Percentiles rank a stretch among this genome's conserved stretches.
Evolutionary conservation across 1,284 basidiomycete species (phyloP).

Genomic region (Fomes fomentarius): DNA sequence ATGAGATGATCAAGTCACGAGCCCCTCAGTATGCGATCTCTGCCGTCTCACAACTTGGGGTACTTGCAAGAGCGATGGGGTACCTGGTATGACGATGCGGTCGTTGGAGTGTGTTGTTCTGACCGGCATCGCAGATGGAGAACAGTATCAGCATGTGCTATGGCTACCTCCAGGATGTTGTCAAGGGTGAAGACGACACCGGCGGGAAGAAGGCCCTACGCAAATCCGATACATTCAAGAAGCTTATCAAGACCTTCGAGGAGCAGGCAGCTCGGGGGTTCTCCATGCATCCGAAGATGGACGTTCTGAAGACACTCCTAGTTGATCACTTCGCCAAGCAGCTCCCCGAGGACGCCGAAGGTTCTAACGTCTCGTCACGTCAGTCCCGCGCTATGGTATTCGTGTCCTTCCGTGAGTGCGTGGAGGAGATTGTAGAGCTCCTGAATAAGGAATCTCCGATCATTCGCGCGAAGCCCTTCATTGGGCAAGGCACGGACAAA

Average conservation of each 20-base stretch:
- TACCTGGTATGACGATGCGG: constrained; percentile 18
- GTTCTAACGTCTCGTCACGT: constrained; percentile 29
- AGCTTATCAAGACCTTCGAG: constrained; percentile 68
- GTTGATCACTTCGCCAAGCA: constrained; percentile 80
- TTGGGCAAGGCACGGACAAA: constrained; percentile 90
- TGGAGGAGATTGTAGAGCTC: constrained; percentile 87
- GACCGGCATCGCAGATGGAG: constrained; percentile 60
- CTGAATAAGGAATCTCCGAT: constrained; percentile 75
- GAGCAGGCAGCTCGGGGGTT: constrained; percentile 55
- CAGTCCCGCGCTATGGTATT: constrained; percentile 95
- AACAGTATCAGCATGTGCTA: constrained; percentile 83
- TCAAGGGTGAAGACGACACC: constrained; percentile 35
- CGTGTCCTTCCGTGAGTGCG: constrained; percentile 85
- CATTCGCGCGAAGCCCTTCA: constrained; percentile 82
- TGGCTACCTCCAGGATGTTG: constrained; percentile 53
- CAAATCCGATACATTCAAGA: constrained; percentile 62
- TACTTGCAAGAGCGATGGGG: constrained; percentile 23
- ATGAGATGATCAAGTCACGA: constrained; percentile 39
- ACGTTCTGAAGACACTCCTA: constrained; percentile 75
- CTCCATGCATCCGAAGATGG: constrained; percentile 91
- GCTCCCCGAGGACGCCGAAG: constrained; percentile 53
- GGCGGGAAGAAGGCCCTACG: constrained; percentile 44
- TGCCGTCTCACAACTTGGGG: constrained; percentile 18
- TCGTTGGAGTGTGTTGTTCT: background rate
- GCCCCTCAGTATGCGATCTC: constrained; percentile 25